phyloP scores from a whole-genome alignment of 1,284 basidiomycete species.

The Trametes pubescens region DNA sequence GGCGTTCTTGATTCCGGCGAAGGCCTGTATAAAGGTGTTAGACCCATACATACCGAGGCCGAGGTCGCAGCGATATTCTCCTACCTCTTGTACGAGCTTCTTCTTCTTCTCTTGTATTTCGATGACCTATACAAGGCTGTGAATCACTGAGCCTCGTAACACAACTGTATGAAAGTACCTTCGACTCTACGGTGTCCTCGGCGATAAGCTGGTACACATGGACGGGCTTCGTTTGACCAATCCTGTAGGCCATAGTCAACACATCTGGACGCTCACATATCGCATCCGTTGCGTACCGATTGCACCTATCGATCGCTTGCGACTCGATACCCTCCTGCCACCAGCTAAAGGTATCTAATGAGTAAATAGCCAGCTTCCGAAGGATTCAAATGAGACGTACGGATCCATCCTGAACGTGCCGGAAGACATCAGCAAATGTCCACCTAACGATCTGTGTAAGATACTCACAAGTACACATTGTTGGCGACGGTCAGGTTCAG shows the following conservation, averaged over 20 bases:
- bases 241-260: constrained; percentile 49
- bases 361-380: neutral
- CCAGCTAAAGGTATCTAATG: constrained; percentile 14
- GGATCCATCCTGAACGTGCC: constrained; percentile 76
- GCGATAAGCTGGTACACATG: constrained; percentile 90
- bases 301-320: constrained; percentile 87
- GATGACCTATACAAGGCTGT: constrained; percentile 57
- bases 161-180: constrained; percentile 50
- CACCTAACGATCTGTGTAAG: neutral
- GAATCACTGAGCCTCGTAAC: neutral
- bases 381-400: constrained; percentile 52
- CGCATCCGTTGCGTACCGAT: constrained; percentile 49
- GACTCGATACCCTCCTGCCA: constrained; percentile 84
- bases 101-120: constrained; percentile 88
- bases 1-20: constrained; percentile 76
- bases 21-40: constrained; percentile 57
- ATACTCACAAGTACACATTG: constrained; percentile 84
- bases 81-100: constrained; percentile 70
- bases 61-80: constrained; percentile 17
- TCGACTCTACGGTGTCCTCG: constrained; percentile 87
- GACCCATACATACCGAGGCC: neutral
- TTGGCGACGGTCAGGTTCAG: constrained; percentile 91
- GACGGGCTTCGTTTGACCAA: constrained; percentile 83
- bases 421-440: neutral
- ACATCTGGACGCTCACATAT: too few species aligned